Conservation (phyloP, 208 protist species). For the Acanthamoeba healyi region DNA sequence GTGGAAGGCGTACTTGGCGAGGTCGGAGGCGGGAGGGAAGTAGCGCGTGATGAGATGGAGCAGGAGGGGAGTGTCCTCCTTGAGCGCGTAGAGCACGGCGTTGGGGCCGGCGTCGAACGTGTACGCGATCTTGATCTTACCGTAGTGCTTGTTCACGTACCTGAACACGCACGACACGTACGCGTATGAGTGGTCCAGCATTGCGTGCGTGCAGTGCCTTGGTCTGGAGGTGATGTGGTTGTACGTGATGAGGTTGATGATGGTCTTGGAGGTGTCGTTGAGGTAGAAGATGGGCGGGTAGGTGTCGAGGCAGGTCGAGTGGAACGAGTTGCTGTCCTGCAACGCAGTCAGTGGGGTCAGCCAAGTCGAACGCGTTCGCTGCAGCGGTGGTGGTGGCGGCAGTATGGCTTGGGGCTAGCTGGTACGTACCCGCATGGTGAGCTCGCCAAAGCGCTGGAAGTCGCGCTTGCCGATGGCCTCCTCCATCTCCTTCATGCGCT, state of each 20-base stretch:
- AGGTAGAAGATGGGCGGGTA: conserved; percentile 98
- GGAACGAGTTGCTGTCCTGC: conserved; percentile 98
- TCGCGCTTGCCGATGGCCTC: conserved; percentile 94
- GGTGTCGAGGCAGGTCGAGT: conserved; percentile 98
- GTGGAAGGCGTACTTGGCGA: not conserved
- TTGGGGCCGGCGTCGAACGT: conserved; percentile 99
- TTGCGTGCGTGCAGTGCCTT: conserved; percentile 85
- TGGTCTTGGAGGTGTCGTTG: conserved; percentile 96
- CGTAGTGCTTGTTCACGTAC: conserved; percentile 61
- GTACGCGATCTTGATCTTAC: conserved; percentile 93
- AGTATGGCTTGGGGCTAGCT: too few species aligned
- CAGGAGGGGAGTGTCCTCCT: conserved; percentile 92
- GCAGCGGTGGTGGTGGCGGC: too few species aligned
- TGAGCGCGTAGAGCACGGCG: conserved; percentile 97
- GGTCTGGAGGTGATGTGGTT: conserved; percentile 91
- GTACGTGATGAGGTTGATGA: conserved; percentile 95
- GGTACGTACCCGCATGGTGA: conserved; percentile 92
- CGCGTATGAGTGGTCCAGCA: too few species aligned
- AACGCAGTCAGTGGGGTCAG: conserved; percentile 78
- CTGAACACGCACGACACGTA: not conserved
- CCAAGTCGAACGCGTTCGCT: not conserved
- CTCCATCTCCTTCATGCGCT: conserved; percentile 94
- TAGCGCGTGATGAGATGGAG: conserved; percentile 93
- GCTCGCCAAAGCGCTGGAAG: conserved; percentile 95
- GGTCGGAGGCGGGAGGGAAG: conserved; percentile 89